Percentiles rank a stretch among this genome's conserved stretches.
These are phyloP conservation scores for Rhamnella rubrinervis DNA, from an alignment of 331 rosid species.

Conservation along the genomic window DNA sequence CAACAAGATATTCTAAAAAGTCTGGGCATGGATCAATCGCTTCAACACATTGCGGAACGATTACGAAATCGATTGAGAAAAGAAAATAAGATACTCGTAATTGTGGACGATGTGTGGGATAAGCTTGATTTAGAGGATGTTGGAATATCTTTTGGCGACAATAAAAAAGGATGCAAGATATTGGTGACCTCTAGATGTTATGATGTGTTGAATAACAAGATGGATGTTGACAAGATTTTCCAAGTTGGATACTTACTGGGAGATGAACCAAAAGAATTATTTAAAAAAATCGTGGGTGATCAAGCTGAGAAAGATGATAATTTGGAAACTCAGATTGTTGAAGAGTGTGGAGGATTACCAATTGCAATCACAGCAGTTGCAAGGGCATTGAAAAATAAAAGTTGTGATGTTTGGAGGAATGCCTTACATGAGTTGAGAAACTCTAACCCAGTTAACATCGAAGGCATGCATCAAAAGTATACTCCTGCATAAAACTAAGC, in stretches of 20 bases:
- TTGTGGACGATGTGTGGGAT: not conserved
- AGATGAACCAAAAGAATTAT: not conserved
- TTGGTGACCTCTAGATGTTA: not conserved
- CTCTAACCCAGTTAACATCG: not conserved
- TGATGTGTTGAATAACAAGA: not conserved
- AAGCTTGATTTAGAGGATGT: not conserved
- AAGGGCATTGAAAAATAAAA: no score
- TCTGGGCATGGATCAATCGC: no score
- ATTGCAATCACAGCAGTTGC: no score
- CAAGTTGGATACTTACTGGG: not conserved
- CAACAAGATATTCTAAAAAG: no score
- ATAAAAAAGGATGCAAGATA: not conserved
- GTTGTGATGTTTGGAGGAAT: not conserved
- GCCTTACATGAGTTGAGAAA: not conserved
- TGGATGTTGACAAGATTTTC: not conserved
- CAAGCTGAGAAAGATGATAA: not conserved
- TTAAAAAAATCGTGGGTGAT: not conserved
- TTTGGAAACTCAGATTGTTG: not conserved
- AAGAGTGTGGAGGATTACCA: not conserved
- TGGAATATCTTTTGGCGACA: not conserved
- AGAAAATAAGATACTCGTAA: not conserved
- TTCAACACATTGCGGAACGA: no score
- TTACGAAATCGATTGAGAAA: not conserved
- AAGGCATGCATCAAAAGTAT: not conserved
- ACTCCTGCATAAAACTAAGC: not conserved